These are phyloP conservation scores for Trypanosoma conorhini DNA, from an alignment of 208 protist species.

Conservation along the genomic window DNA sequence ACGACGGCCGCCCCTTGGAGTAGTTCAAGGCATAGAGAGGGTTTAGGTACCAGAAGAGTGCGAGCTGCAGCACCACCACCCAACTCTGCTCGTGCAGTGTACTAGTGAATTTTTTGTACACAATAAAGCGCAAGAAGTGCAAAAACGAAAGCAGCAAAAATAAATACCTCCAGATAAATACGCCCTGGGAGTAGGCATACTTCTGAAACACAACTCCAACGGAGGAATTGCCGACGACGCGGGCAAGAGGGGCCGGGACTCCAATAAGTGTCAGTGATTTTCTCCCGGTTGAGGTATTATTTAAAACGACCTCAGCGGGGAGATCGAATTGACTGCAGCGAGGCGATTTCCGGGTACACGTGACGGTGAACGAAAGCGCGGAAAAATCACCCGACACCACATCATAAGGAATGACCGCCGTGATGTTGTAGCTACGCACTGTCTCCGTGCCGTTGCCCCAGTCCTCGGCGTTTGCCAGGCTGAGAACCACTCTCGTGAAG, in stretches of 20 bases:
- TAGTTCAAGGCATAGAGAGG: slow-evolving; percentile 61
- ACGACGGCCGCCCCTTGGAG: slow-evolving; percentile 29
- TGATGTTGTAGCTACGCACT: background rate
- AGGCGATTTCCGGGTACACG: background rate
- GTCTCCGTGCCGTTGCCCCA: background rate
- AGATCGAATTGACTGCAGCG: slow-evolving; percentile 22
- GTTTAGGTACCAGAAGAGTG: slow-evolving; percentile 78
- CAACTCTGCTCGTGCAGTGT: slow-evolving; percentile 77
- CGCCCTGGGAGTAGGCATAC: slow-evolving; percentile 51
- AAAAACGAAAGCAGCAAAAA: slow-evolving; percentile 62
- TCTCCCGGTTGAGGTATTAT: background rate
- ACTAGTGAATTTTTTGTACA: slow-evolving; percentile 61
- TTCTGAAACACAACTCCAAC: slow-evolving; percentile 67
- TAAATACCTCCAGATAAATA: slow-evolving; percentile 66
- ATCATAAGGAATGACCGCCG: slow-evolving; percentile 5
- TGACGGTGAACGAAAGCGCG: slow-evolving; percentile 11
- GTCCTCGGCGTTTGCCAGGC: slow-evolving; percentile 26
- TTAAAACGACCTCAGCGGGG: slow-evolving; percentile 13
- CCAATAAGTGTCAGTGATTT: slow-evolving; percentile 10
- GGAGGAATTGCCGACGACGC: slow-evolving; percentile 24
- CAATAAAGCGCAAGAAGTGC: slow-evolving; percentile 68
- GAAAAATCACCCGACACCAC: background rate
- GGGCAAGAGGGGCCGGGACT: slow-evolving; percentile 12
- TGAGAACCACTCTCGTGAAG: slow-evolving; percentile 46
- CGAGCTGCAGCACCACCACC: slow-evolving; percentile 65